Conservation (phyloP, 2,329 filamentous ascomycete species). For the Phialocephala subalpina region DNA sequence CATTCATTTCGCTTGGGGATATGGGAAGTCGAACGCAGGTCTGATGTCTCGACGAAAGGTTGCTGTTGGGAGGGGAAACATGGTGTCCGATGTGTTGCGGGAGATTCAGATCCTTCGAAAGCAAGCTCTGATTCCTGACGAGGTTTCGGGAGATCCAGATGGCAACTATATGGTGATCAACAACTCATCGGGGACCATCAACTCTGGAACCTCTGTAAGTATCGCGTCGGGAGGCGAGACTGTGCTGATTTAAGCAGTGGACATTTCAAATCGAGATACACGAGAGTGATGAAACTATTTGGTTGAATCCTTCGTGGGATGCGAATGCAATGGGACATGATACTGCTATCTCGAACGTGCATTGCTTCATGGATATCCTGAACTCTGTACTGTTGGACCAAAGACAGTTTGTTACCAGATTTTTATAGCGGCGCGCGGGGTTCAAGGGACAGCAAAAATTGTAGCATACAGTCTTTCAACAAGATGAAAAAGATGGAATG, state of each 20-base stretch:
- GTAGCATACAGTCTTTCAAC: background rate
- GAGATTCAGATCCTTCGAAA: constrained; percentile 13
- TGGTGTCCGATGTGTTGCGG: constrained; percentile 14
- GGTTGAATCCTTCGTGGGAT: background rate
- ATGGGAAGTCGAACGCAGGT: constrained; percentile 9
- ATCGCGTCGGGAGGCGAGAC: background rate
- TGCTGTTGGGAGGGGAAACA: constrained; percentile 13
- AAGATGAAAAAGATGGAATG: background rate
- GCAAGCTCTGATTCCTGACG: constrained; percentile 13
- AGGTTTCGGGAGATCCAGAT: constrained; percentile 12
- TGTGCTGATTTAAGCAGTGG: constrained; percentile 7
- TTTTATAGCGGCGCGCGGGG: background rate
- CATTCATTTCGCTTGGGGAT: constrained; percentile 13
- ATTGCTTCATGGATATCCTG: constrained; percentile 1
- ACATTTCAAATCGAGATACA: constrained; percentile 19
- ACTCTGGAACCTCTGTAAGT: constrained; percentile 7
- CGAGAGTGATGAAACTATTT: constrained; percentile 12
- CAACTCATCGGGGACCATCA: constrained; percentile 10
- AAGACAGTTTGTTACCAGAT: background rate
- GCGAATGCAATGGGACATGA: background rate
- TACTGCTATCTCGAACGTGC: constrained; percentile 2
- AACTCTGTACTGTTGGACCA: constrained; percentile 1
- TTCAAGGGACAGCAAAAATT: background rate
- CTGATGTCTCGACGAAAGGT: constrained; percentile 10
- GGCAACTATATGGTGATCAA: constrained; percentile 20